These are phyloP conservation scores for Boletellus sp. DNA, from an alignment of 768 basidiomycete genomes.

Conservation along the genomic window DNA sequence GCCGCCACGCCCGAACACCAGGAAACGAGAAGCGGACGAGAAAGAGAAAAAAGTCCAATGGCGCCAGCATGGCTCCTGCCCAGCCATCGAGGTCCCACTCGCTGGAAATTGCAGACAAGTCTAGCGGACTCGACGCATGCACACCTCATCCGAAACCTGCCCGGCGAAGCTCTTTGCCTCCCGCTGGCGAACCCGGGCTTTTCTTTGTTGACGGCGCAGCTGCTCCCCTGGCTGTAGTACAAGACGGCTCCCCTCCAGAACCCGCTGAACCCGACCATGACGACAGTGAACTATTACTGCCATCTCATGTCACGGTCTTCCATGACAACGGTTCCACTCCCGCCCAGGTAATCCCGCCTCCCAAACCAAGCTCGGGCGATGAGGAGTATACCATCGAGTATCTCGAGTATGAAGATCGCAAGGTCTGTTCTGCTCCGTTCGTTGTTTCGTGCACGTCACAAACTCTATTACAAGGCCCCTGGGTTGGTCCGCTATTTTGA, in stretches of 20 bases:
- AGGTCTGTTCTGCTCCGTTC: conserved; percentile 37
- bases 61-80: conserved; percentile 13
- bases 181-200: conserved; percentile 19
- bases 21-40: conserved; percentile 25
- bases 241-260: conserved; percentile 9
- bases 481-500: conserved; percentile 65
- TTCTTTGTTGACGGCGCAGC: conserved; percentile 54
- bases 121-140: conserved; percentile 4
- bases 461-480: conserved; percentile 37
- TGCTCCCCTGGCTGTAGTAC: conserved; percentile 32
- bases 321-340: conserved; percentile 31
- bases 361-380: conserved; percentile 43
- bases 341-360: conserved; percentile 44
- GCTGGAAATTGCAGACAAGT: conserved; percentile 7
- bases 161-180: conserved; percentile 17
- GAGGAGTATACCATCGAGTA: conserved; percentile 77
- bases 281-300: conserved; percentile 46
- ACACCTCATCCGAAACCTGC: conserved; percentile 36
- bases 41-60: conserved; percentile 24
- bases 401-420: conserved; percentile 66
- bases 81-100: conserved; percentile 21
- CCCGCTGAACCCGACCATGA: conserved; percentile 18
- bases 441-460: not conserved
- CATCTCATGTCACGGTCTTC: conserved; percentile 65
- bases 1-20: conserved; percentile 4